These are phyloP conservation scores for Anisodus tanguticus DNA, from an alignment of 257 asterid genomes.

Conservation along the genomic window DNA sequence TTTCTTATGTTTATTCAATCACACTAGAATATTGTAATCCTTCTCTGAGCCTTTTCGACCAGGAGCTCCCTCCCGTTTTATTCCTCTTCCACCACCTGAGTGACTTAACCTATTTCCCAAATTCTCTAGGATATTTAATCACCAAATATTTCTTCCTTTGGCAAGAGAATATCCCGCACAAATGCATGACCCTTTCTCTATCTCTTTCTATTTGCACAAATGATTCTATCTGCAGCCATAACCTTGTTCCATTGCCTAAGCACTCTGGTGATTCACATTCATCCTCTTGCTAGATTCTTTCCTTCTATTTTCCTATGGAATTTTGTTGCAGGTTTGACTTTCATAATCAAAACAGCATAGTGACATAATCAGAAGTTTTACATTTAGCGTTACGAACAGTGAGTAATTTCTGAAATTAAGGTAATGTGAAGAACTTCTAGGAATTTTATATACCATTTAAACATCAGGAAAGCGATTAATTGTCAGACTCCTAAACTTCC, in stretches of 20 bases:
- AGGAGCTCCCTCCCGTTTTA: neutral
- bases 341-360: neutral
- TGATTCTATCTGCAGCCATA: neutral
- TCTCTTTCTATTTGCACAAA: neutral
- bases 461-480: neutral
- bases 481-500: neutral
- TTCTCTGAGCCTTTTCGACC: neutral
- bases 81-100: neutral
- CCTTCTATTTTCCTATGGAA: neutral
- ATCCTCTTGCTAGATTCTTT: conserved; percentile 10
- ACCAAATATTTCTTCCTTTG: neutral
- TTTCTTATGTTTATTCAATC: neutral
- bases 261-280: neutral
- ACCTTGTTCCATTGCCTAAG: neutral
- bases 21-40: neutral
- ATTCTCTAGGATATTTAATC: neutral
- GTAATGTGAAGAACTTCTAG: neutral
- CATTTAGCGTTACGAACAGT: neutral
- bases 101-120: neutral
- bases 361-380: neutral
- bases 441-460: neutral
- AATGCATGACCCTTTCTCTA: conserved; percentile 5
- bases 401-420: neutral
- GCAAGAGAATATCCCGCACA: neutral
- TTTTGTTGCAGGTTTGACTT: neutral